Base-by-base conservation (phyloP, 257 asterid species). In the Misopates orontium region DNA sequence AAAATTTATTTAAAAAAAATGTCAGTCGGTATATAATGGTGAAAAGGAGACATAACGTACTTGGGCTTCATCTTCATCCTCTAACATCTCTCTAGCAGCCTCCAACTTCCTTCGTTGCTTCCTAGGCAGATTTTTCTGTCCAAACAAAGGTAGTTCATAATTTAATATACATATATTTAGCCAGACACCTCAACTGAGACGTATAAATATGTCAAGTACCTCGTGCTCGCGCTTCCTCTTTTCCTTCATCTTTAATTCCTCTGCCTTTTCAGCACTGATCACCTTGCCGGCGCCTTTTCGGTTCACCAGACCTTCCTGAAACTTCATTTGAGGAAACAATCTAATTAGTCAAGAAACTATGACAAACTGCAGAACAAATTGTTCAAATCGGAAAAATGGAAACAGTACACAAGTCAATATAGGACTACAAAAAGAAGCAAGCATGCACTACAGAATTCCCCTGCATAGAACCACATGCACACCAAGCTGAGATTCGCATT, bases 211-310 rank as follows among this genome's bases (percentile, higher is more conserved):
- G 55, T 36, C 42, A 77, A 69, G 80, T 67, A 92, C 99, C 97
- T 94, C 99, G 15, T 79, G 93, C 73, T 94, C 96, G 56, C 91
- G 84, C 79, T 86, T 85, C 62, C 96, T 90, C 86, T 90, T 94
- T 73, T 94, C 95, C 80, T 94, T 94, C 89, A 78, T 72, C 88
- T 88, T 94, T 71, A 88, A 77, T 57, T 82, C 78, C 72, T 88
- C 97, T 1, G 99, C 99, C 75, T 82, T 81, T 74, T 88, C 88
- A 49, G 95, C 97, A 73, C 99, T 94, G 41, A 94, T 60, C n/a
- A 87, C 79, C 78, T 74, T 82, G 59, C 73, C 73, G 23, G 79
- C 67, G 67, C 79, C 93, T 53, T 82, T 86, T 17, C 60, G 70
- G 20, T 79, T 80, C 9, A 69, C 91, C 77, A 67, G 28, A 41